phyloP scores from a whole-genome alignment of 108 stramenopile genomes.

The Skeletonema menzelii region DNA sequence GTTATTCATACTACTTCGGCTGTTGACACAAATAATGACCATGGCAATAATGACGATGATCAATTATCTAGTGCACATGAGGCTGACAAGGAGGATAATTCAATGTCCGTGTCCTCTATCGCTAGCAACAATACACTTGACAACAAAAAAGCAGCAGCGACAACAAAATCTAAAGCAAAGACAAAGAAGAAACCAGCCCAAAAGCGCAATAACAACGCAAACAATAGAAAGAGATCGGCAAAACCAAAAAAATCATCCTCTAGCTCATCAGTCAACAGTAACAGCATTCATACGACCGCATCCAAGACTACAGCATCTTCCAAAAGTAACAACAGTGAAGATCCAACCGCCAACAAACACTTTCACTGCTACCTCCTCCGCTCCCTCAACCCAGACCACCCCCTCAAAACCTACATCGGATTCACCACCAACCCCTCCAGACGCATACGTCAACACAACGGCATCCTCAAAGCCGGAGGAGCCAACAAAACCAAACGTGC shows the following conservation, averaged over 20 bases:
- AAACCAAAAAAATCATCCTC: background rate
- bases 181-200: background rate
- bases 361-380: slow-evolving; percentile 62
- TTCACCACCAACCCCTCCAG: slow-evolving; percentile 60
- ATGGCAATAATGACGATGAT: background rate
- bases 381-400: slow-evolving; percentile 46
- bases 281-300: background rate
- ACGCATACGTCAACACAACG: slow-evolving; percentile 77
- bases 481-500: slow-evolving; percentile 63
- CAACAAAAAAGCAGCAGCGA: background rate
- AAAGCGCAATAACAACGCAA: background rate
- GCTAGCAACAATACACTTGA: background rate
- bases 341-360: slow-evolving; percentile 19
- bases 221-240: background rate
- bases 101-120: no score
- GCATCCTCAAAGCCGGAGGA: slow-evolving; percentile 65
- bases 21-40: background rate
- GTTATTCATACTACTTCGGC: slow-evolving; percentile 4
- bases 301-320: background rate
- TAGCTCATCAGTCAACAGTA: background rate
- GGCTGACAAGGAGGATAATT: background rate
- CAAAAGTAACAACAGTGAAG: background rate
- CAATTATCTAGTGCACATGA: background rate
- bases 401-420: slow-evolving; percentile 52
- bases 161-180: background rate